phyloP scores from a whole-genome alignment of 495 filamentous ascomycete genomes.

The Penicillium ucsense region DNA sequence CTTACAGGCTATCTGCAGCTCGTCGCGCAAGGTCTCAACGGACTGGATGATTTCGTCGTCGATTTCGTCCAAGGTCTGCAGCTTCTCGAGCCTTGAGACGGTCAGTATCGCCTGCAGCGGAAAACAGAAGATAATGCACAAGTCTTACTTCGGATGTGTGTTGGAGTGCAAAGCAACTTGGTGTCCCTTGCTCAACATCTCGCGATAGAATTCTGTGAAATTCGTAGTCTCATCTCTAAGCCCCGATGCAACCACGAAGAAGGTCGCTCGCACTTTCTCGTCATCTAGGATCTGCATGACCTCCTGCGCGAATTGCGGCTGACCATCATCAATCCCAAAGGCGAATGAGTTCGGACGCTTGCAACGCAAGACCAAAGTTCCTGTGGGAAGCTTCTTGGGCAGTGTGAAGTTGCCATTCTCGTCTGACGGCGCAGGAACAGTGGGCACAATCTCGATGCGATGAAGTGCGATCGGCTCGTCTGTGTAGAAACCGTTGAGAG shows the following conservation, averaged over 20 bases:
- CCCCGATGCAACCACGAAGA: constrained; percentile 66
- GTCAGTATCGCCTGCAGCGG: background rate
- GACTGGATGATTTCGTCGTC: constrained; percentile 63
- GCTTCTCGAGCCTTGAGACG: constrained; percentile 48
- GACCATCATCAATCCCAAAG: constrained; percentile 73
- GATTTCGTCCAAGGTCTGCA: constrained; percentile 46
- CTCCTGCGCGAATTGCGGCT: constrained; percentile 49
- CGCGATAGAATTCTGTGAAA: constrained; percentile 52
- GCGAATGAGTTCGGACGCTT: constrained; percentile 65
- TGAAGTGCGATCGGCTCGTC: constrained; percentile 41
- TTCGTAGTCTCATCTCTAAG: constrained; percentile 50
- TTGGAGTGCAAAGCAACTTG: constrained; percentile 68
- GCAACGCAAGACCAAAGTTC: constrained; percentile 54
- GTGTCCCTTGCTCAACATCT: constrained; percentile 57
- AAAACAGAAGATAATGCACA: background rate
- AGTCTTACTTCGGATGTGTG: constrained; percentile 55
- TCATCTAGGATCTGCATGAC: constrained; percentile 57
- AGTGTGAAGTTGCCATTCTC: constrained; percentile 31
- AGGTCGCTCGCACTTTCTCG: constrained; percentile 59
- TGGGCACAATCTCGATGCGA: constrained; percentile 54
- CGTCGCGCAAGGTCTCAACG: constrained; percentile 44
- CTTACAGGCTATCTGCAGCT: constrained; percentile 38
- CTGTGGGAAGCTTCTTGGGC: constrained; percentile 53
- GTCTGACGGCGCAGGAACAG: constrained; percentile 29
- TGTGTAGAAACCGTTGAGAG: constrained; percentile 60